These are phyloP conservation scores for Sporothrix mexicana DNA, from an alignment of 2,329 filamentous ascomycete genomes.

Conservation along the genomic window DNA sequence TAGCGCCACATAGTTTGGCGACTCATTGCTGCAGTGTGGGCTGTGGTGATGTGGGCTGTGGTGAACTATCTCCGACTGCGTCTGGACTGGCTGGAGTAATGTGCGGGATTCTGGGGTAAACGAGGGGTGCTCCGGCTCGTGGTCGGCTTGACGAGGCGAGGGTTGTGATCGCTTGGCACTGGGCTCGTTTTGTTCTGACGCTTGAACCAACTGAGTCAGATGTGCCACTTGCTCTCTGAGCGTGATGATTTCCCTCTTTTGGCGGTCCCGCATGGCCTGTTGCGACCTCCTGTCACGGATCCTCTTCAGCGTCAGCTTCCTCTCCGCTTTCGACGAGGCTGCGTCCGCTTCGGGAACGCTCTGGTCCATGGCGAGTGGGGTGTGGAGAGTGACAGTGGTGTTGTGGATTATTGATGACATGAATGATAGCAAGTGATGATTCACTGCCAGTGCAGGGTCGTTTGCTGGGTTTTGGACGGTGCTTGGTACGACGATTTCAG, in stretches of 20 bases:
- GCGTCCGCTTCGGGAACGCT: neutral
- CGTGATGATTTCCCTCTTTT: neutral
- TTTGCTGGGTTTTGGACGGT: neutral
- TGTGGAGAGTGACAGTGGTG: too few species aligned
- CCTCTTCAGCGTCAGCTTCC: neutral
- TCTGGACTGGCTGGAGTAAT: neutral
- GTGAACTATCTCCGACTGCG: neutral
- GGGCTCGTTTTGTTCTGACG: neutral
- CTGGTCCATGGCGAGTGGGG: neutral
- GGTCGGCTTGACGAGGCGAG: neutral
- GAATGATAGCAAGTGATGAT: neutral
- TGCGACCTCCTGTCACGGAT: neutral
- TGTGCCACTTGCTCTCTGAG: neutral
- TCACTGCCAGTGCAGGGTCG: neutral
- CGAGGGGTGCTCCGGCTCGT: neutral
- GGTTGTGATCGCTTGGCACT: neutral
- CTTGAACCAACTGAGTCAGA: neutral
- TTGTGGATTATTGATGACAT: too few species aligned
- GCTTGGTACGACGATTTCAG: neutral
- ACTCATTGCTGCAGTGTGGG: neutral
- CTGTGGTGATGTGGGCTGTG: neutral
- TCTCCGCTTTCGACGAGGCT: neutral
- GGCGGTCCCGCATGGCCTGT: constrained; percentile 3
- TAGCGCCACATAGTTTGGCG: neutral
- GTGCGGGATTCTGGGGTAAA: too few species aligned